These are phyloP conservation scores for Phyllosticta citribraziliensis DNA, from an alignment of 2,329 filamentous ascomycete species.

Conservation along the genomic window DNA sequence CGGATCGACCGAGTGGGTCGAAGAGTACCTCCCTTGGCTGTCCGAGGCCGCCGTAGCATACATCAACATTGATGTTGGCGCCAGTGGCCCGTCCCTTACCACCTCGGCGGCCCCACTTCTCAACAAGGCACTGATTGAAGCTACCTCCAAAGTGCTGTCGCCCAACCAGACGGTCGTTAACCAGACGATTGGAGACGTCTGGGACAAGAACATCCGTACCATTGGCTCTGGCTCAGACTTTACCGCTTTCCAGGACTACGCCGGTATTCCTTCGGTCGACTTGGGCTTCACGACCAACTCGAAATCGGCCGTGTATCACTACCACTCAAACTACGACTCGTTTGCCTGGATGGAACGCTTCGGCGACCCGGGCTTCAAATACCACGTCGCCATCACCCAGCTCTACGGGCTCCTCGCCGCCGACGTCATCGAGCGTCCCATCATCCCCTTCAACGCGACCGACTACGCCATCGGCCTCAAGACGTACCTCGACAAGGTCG, in stretches of 20 bases:
- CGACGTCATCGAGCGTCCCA: conserved; percentile 36
- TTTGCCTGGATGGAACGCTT: conserved; percentile 76
- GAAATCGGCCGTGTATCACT: conserved; percentile 53
- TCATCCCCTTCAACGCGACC: conserved; percentile 37
- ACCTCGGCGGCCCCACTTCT: conserved; percentile 65
- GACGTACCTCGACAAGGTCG: conserved; percentile 34
- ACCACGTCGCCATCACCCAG: conserved; percentile 44
- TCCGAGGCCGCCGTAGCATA: conserved; percentile 65
- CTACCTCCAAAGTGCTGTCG: conserved; percentile 34
- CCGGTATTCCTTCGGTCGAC: conserved; percentile 39
- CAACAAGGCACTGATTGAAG: conserved; percentile 60
- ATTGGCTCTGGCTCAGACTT: conserved; percentile 45
- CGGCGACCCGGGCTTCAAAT: conserved; percentile 55
- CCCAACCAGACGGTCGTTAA: conserved; percentile 64
- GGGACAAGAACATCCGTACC: conserved; percentile 47
- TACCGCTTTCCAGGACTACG: conserved; percentile 44
- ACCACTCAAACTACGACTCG: conserved; percentile 77
- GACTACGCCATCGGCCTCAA: conserved; percentile 35
- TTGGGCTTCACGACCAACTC: conserved; percentile 33
- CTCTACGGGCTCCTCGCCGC: conserved; percentile 37
- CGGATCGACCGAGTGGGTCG: conserved; percentile 87
- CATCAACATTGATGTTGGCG: conserved; percentile 73
- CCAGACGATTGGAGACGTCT: conserved; percentile 57
- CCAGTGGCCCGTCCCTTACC: conserved; percentile 53
- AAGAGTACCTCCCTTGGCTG: conserved; percentile 79